Evolutionary conservation across 805 yeast species (phyloP).

Genomic region (Isabelozyma pseudorhagii): DNA sequence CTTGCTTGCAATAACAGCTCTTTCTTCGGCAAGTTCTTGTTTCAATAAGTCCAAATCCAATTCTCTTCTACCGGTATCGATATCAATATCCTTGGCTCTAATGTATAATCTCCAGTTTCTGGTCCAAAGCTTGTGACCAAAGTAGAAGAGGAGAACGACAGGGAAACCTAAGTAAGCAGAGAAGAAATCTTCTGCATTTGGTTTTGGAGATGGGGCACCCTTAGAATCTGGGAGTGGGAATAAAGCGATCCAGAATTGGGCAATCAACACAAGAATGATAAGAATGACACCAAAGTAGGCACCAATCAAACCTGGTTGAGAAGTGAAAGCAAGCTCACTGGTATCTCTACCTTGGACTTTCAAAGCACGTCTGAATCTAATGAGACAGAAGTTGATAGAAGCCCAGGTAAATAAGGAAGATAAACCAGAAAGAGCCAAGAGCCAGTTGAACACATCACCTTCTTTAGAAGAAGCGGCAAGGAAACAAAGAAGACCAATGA

Average conservation of each 20-base stretch:
- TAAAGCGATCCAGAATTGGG: slow-evolving; percentile 81
- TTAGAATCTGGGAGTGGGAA: slow-evolving; percentile 53
- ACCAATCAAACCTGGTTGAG: slow-evolving; percentile 69
- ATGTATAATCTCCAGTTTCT: slow-evolving; percentile 28
- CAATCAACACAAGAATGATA: slow-evolving; percentile 58
- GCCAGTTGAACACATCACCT: slow-evolving; percentile 44
- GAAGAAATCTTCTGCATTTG: slow-evolving; percentile 55
- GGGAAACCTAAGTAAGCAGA: slow-evolving; percentile 63
- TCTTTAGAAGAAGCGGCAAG: slow-evolving; percentile 41
- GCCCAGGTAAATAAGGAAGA: slow-evolving; percentile 50
- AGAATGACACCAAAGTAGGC: slow-evolving; percentile 59
- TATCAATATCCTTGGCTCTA: slow-evolving; percentile 30
- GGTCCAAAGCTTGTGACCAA: slow-evolving; percentile 56
- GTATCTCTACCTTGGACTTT: slow-evolving; percentile 62
- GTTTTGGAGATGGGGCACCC: slow-evolving; percentile 31
- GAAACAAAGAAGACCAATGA: slow-evolving; percentile 43
- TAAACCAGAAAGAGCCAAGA: slow-evolving; percentile 48
- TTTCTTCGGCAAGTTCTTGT: slow-evolving; percentile 41
- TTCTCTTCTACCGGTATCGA: slow-evolving; percentile 38
- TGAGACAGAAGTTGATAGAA: slow-evolving; percentile 40
- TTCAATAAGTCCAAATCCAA: slow-evolving; percentile 35
- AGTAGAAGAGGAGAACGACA: slow-evolving; percentile 53
- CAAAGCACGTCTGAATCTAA: slow-evolving; percentile 59
- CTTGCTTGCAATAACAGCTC: slow-evolving; percentile 25
- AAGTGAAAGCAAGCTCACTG: slow-evolving; percentile 62